Conservation (phyloP, 2,329 filamentous ascomycete species). For the Nemania abortiva region DNA sequence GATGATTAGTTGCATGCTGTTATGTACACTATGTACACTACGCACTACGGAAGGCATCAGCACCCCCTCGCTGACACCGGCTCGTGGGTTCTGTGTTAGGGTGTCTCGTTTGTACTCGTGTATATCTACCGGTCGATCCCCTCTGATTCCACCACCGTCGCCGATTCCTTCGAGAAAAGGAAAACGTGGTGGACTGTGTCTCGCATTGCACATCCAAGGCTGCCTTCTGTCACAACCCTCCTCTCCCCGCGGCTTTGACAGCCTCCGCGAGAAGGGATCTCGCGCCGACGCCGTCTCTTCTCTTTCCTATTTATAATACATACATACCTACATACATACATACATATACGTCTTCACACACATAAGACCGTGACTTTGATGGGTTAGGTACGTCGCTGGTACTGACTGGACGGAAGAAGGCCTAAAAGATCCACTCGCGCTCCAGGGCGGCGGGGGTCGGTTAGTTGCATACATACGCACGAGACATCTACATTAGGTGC, state of each 20-base stretch:
- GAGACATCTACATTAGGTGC: constrained; percentile 18
- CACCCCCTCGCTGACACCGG: constrained; percentile 42
- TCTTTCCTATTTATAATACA: constrained; percentile 3
- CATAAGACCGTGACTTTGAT: background rate
- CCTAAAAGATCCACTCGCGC: constrained; percentile 19
- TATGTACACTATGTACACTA: too few species aligned
- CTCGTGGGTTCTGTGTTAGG: constrained; percentile 40
- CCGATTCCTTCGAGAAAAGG: constrained; percentile 38
- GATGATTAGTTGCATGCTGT: constrained; percentile 39
- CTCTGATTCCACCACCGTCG: constrained; percentile 40
- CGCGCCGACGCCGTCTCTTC: constrained; percentile 3
- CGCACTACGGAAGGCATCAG: background rate
- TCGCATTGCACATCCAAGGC: constrained; percentile 37
- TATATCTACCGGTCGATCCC: constrained; percentile 47
- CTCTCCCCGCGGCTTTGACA: constrained; percentile 38
- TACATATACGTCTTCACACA: too few species aligned
- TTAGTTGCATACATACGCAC: constrained; percentile 37
- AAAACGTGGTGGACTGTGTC: constrained; percentile 42
- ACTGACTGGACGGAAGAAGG: constrained; percentile 15
- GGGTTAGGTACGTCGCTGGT: constrained; percentile 3
- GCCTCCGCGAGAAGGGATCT: constrained; percentile 33
- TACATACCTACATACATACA: background rate
- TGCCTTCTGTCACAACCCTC: constrained; percentile 35
- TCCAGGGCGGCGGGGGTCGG: constrained; percentile 26
- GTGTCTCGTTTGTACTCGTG: constrained; percentile 31